Conservation (phyloP, 805 yeast genomes). For the Ogataea angusta region DNA sequence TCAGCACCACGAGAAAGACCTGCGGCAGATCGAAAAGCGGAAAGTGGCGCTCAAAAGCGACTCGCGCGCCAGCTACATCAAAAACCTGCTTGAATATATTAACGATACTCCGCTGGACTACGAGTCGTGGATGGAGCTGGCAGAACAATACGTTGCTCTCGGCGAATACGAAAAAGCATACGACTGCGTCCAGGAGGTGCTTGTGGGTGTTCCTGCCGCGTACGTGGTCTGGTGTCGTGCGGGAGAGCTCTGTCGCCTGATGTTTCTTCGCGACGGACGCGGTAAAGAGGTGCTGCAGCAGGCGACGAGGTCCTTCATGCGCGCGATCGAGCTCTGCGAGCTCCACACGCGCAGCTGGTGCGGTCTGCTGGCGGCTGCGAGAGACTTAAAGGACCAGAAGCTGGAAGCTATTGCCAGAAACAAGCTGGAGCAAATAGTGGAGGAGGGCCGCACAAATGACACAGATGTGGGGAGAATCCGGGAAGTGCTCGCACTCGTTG, state of each 20-base stretch:
- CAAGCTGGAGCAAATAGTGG: constrained; percentile 36
- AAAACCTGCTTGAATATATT: constrained; percentile 50
- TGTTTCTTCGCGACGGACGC: constrained; percentile 6
- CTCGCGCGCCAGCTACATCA: constrained; percentile 45
- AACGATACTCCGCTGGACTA: constrained; percentile 71
- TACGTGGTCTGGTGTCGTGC: constrained; percentile 61
- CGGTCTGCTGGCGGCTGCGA: constrained; percentile 25
- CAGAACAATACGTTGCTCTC: constrained; percentile 52
- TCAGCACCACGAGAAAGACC: constrained; percentile 24
- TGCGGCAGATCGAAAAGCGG: constrained; percentile 23
- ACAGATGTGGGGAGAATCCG: constrained; percentile 40
- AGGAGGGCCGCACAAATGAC: constrained; percentile 23
- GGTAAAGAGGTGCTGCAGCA: constrained; percentile 14
- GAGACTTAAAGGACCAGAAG: constrained; percentile 5
- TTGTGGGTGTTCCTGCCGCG: constrained; percentile 66
- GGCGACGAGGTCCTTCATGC: constrained; percentile 49
- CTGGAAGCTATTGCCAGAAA: constrained; percentile 31
- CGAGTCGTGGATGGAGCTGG: constrained; percentile 76
- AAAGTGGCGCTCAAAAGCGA: constrained; percentile 19
- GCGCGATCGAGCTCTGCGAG: constrained; percentile 77
- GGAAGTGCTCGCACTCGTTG: constrained; percentile 13
- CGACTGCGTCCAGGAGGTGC: constrained; percentile 64
- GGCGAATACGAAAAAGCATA: constrained; percentile 70
- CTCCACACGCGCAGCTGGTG: constrained; percentile 58
- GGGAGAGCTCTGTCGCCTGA: constrained; percentile 47